Percentiles rank a stretch among this genome's conserved stretches.
Conservation (phyloP, 257 asterid genomes). For the Gentiana dahurica region DNA sequence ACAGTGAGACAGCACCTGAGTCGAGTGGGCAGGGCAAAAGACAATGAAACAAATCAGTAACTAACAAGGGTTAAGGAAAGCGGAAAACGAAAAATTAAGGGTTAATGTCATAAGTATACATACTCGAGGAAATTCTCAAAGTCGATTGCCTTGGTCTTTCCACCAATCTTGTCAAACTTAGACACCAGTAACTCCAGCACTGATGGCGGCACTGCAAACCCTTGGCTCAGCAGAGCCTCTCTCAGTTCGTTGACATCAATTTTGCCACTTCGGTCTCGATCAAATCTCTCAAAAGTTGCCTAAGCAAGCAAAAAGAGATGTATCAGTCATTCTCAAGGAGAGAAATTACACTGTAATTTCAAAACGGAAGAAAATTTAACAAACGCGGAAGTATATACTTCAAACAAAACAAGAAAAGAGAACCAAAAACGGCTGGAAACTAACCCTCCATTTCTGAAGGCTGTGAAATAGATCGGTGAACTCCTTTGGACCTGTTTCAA, state of each 20-base stretch:
- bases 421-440: constrained; percentile 12
- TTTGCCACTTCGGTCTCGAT: constrained; percentile 82
- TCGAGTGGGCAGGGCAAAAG: not conserved
- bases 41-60: not conserved
- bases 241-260: constrained; percentile 69
- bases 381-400: not conserved
- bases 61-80: not conserved
- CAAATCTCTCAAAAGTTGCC: constrained; percentile 81
- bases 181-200: constrained; percentile 76
- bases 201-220: constrained; percentile 60
- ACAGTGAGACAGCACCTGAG: constrained; percentile 98
- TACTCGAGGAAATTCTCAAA: constrained; percentile 96
- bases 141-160: constrained; percentile 71
- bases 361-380: no score
- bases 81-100: not conserved
- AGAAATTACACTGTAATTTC: no score
- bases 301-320: constrained; percentile 11
- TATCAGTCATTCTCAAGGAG: no score
- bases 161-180: constrained; percentile 87
- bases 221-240: constrained; percentile 81
- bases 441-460: constrained; percentile 95
- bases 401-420: no score
- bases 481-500: constrained; percentile 80
- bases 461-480: constrained; percentile 71
- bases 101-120: constrained; percentile 4